Evolutionary conservation across 371 early-diverging fungal species (phyloP).

Genomic region (Rhizomucor miehei): DNA sequence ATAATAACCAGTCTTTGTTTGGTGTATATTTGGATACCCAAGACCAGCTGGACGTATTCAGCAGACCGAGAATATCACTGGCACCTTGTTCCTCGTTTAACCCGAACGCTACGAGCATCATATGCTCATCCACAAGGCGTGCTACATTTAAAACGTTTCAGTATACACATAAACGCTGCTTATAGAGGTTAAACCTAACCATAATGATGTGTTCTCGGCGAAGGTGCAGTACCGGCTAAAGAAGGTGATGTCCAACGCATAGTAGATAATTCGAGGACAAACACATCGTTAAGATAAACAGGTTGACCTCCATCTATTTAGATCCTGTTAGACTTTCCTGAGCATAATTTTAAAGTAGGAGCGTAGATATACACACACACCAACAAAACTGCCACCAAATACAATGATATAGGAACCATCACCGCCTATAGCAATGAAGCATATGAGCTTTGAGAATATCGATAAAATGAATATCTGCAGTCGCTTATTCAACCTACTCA

Average conservation of each 20-base stretch:
- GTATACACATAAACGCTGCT: conserved; percentile 18
- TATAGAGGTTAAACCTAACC: conserved; percentile 16
- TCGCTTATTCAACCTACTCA: conserved; percentile 19
- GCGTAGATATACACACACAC: neutral
- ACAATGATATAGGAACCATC: conserved; percentile 24
- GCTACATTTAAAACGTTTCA: conserved; percentile 19
- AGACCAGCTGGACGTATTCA: conserved; percentile 25
- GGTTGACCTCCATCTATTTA: conserved; percentile 10
- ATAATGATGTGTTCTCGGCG: conserved; percentile 41
- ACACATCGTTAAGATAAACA: conserved; percentile 33
- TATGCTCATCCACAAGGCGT: conserved; percentile 16
- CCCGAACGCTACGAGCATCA: conserved; percentile 31
- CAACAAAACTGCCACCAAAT: conserved; percentile 36
- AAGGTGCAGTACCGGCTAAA: conserved; percentile 30
- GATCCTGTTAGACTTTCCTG: no score
- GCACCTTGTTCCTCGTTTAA: conserved; percentile 17
- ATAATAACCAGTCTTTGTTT: conserved; percentile 6
- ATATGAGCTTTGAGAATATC: neutral
- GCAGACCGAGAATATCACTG: conserved; percentile 19
- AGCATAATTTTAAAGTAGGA: no score
- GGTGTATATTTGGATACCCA: conserved; percentile 32
- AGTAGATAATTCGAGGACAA: conserved; percentile 29
- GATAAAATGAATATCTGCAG: neutral
- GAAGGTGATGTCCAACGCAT: conserved; percentile 40
- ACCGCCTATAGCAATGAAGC: conserved; percentile 15